Evolutionary conservation across 139 green algal genomes (phyloP), one percentile per base, ranked within the genome.

Genomic region (Ettlia oleoabundans): DNA sequence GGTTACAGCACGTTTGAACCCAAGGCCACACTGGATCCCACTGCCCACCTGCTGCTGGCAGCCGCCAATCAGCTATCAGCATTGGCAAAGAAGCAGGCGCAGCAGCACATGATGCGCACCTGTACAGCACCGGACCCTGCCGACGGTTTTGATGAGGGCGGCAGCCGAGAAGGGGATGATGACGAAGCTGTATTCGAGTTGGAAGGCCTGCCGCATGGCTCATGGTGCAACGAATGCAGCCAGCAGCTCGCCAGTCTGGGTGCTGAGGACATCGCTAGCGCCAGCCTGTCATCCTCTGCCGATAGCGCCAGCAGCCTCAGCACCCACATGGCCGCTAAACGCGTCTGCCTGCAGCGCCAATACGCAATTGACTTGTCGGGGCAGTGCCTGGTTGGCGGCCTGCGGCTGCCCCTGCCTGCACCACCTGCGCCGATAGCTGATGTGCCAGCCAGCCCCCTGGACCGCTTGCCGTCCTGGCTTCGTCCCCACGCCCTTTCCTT

Each of bases 21-120:
- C n/a, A n/a, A 32, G 43, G 55, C 55, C 18, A 41, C 15, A 33
- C 71, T 64, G 3, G 73, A 80, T 35, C 52, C 73, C 52, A 80
- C 73, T 2, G 53, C 30, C 52, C 35, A 24, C 9, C 73, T 80
- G 51, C 53, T 80, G 19, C 35, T 68, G 35, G 52, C 67, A 52
- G 73, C 53, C 1, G 73, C 73, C 73, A 52, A 37, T 24, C 73
- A 80, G 73, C 73, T 80, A 35, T 28, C n/a, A 24, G 28, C 35
- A 35, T 37, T 80, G 13, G 73, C 68, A 26, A n/a, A 52, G 53
- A 9, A 37, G 73, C 73, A 80, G 53, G 32, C 42, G 73, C 35
- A 55, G 73, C 73, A 38, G 53, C 73, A 61, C 53, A 10, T 30
- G 43, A 43, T 78, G 69, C 69, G 69, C 47, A 41, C 21, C 35